A percentile compares a stretch with the other conserved stretches of the same genome.
Conservation (phyloP, 164 flowering plant genomes). For the Umbellularia californica region DNA sequence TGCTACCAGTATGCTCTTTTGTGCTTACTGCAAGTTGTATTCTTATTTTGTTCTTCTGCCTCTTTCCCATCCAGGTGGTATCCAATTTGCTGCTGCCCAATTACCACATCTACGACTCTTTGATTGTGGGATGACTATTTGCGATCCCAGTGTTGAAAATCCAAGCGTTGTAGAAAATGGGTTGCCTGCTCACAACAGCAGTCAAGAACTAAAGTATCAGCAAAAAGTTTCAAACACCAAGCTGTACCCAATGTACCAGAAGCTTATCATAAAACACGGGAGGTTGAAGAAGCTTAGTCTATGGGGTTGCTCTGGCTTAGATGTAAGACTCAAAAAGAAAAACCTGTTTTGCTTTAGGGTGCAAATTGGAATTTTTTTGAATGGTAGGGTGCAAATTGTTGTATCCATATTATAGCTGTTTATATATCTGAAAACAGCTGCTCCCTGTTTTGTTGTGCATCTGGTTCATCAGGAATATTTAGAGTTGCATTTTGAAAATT, state of each 20-base stretch:
- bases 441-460: background rate
- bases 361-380: background rate
- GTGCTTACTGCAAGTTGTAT: background rate
- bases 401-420: background rate
- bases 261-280: slow-evolving; percentile 80
- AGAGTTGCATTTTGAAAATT: background rate
- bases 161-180: slow-evolving; percentile 23
- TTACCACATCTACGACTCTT: slow-evolving; percentile 82
- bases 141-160: slow-evolving; percentile 45
- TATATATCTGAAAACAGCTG: background rate
- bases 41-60: background rate
- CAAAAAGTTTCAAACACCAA: slow-evolving; percentile 35
- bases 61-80: slow-evolving; percentile 55
- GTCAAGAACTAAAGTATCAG: slow-evolving; percentile 17
- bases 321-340: slow-evolving; percentile 41
- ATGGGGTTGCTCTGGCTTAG: slow-evolving; percentile 99
- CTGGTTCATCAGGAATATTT: too few species aligned
- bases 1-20: background rate
- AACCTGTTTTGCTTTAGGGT: too few species aligned
- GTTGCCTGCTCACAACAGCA: slow-evolving; percentile 5
- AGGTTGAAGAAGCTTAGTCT: slow-evolving; percentile 83
- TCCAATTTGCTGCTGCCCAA: slow-evolving; percentile 96
- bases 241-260: slow-evolving; percentile 60
- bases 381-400: background rate
- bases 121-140: slow-evolving; percentile 95